Conservation (phyloP, 2,329 filamentous ascomycete genomes). For the Claviceps arundinis region DNA sequence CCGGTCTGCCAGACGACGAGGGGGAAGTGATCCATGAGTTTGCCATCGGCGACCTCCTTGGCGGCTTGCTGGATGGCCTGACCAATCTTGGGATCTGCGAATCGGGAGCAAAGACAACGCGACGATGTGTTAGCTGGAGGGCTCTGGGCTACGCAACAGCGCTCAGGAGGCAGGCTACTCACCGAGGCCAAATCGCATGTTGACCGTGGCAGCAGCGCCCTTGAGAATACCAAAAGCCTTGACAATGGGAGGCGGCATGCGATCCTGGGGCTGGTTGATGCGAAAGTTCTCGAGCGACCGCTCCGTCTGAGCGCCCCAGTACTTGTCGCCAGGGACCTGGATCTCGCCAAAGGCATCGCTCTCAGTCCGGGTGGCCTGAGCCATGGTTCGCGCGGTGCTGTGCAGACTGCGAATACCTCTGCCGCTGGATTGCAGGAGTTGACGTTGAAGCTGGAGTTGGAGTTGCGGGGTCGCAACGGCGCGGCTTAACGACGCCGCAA, state of each 20-base stretch:
- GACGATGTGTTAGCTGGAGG: too few relatives aligned
- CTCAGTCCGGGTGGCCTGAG: slow-evolving; percentile 57
- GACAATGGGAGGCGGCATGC: slow-evolving; percentile 88
- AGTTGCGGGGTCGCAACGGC: slow-evolving; percentile 3
- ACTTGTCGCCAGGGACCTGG: slow-evolving; percentile 81
- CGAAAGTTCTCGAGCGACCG: slow-evolving; percentile 94
- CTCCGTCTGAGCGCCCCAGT: slow-evolving; percentile 98
- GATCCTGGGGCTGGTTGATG: slow-evolving; percentile 98
- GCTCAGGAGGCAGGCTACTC: background rate
- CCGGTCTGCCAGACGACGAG: slow-evolving; percentile 99
- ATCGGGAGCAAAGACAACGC: too few relatives aligned
- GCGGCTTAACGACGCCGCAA: background rate
- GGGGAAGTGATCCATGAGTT: slow-evolving; percentile 94
- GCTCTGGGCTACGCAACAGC: too few relatives aligned
- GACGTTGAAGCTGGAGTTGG: background rate
- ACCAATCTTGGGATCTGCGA: slow-evolving; percentile 55
- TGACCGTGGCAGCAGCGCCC: slow-evolving; percentile 88
- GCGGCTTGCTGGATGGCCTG: slow-evolving; percentile 92
- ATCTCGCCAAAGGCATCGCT: slow-evolving; percentile 97
- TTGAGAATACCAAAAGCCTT: slow-evolving; percentile 95
- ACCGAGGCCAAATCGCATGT: slow-evolving; percentile 88
- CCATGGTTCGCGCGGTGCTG: slow-evolving; percentile 10
- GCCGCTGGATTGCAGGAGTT: background rate
- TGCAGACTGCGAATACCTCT: slow-evolving; percentile 7
- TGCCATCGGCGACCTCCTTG: slow-evolving; percentile 80